A percentile compares a stretch with the other conserved stretches of the same genome.
Evolutionary conservation across 202 grass and related monocot genomes (phyloP).

Genomic region (Carex sylvatica): DNA sequence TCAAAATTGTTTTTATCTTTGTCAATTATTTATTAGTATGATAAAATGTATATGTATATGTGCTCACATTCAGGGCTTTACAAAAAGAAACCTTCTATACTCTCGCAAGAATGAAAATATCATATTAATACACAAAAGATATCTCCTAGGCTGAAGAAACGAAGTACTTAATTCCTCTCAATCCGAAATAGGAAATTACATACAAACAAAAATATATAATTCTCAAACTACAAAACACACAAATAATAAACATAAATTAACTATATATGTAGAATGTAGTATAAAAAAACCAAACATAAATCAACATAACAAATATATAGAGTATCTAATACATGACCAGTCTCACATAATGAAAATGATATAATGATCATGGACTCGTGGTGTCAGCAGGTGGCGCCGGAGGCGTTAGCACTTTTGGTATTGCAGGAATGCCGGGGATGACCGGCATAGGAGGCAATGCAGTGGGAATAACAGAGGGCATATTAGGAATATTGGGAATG

Average conservation of each 20-base stretch:
- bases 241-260: not conserved
- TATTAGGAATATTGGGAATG: not conserved
- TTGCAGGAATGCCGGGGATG: conserved; percentile 25
- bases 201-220: not conserved
- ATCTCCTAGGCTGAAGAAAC: no score
- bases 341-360: not conserved
- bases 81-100: no score
- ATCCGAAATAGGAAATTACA: not conserved
- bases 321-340: no score
- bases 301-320: no score
- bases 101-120: no score
- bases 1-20: no score
- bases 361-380: conserved; percentile 44
- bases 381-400: conserved; percentile 38
- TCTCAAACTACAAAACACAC: not conserved
- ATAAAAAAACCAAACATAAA: no score
- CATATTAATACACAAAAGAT: no score
- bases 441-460: conserved; percentile 50
- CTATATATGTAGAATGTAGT: not conserved
- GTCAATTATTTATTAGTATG: no score
- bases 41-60: no score
- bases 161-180: not conserved
- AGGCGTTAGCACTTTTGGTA: conserved; percentile 7
- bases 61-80: no score
- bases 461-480: conserved; percentile 13